Evolutionary conservation across 129 eudicot species (phyloP).

Genomic region (Flaveria bidentis): DNA sequence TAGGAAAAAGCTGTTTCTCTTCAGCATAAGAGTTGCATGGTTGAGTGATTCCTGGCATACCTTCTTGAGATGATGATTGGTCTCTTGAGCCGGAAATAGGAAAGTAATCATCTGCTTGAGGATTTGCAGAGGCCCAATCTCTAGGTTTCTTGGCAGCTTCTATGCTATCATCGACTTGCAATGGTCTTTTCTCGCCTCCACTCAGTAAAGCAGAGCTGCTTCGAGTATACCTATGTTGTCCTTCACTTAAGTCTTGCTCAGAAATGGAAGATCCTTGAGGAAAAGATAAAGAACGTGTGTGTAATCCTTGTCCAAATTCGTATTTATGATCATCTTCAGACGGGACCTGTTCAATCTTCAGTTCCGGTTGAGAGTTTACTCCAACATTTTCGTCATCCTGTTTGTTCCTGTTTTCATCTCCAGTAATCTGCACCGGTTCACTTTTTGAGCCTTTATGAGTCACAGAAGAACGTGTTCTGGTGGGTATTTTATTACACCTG

Average conservation of each 20-base stretch:
- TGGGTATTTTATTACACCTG: conserved; percentile 60
- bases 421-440: conserved; percentile 42
- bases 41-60: conserved; percentile 37
- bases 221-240: conserved; percentile 40
- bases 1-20: conserved; percentile 77
- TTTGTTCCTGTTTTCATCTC: conserved; percentile 36
- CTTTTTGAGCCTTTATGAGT: conserved; percentile 42
- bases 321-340: conserved; percentile 36
- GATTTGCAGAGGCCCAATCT: conserved; percentile 46
- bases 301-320: conserved; percentile 38
- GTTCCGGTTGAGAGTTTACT: conserved; percentile 23
- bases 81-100: conserved; percentile 42
- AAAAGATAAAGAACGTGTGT: conserved; percentile 44
- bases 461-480: conserved; percentile 74
- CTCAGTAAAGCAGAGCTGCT: conserved; percentile 43
- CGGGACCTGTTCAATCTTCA: conserved; percentile 34
- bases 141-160: conserved; percentile 51
- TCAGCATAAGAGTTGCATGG: conserved; percentile 44
- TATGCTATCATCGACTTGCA: conserved; percentile 39
- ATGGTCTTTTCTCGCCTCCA: conserved; percentile 61
- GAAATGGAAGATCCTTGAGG: conserved; percentile 42
- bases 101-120: conserved; percentile 39
- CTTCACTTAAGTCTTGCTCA: conserved; percentile 47
- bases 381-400: conserved; percentile 45
- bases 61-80: conserved; percentile 27